Evolutionary conservation across 768 basidiomycete genomes (phyloP).

Genomic region (Collybia mongolica): DNA sequence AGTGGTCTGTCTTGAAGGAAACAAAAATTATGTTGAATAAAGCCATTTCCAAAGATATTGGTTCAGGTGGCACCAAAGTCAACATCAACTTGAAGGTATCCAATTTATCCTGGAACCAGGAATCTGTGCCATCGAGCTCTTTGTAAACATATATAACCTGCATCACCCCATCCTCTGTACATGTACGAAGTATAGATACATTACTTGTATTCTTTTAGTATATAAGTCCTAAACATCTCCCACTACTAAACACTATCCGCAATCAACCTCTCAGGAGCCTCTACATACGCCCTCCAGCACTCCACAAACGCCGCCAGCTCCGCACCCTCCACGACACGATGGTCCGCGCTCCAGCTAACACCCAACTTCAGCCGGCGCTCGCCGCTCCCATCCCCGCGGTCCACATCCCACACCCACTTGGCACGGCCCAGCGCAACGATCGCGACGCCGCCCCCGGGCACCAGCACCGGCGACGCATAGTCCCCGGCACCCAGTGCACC

Average conservation of each 20-base stretch:
- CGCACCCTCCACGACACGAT: constrained; percentile 85
- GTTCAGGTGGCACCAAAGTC: too few species aligned
- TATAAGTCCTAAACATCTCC: too few species aligned
- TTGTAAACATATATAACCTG: too few species aligned
- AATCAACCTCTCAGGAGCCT: constrained; percentile 68
- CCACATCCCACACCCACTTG: constrained; percentile 76
- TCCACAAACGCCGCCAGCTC: constrained; percentile 89
- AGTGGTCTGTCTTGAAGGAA: too few species aligned
- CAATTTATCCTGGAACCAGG: too few species aligned
- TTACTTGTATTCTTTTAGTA: too few species aligned
- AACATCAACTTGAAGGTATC: too few species aligned
- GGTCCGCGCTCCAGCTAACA: constrained; percentile 85
- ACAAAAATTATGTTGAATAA: too few species aligned
- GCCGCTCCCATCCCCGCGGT: constrained; percentile 40
- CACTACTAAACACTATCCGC: constrained; percentile 51
- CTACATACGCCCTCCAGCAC: constrained; percentile 79
- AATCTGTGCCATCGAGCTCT: too few species aligned
- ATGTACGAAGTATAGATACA: too few species aligned
- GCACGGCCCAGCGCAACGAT: constrained; percentile 82
- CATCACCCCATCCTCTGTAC: too few species aligned
- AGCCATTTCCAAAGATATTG: too few species aligned
- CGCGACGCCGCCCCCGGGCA: constrained; percentile 81
- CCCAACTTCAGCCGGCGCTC: constrained; percentile 57
- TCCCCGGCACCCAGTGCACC: constrained; percentile 78
- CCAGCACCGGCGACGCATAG: constrained; percentile 70